phyloP scores from a whole-genome alignment of 805 yeast genomes.

The Ogataea trehalophila region DNA sequence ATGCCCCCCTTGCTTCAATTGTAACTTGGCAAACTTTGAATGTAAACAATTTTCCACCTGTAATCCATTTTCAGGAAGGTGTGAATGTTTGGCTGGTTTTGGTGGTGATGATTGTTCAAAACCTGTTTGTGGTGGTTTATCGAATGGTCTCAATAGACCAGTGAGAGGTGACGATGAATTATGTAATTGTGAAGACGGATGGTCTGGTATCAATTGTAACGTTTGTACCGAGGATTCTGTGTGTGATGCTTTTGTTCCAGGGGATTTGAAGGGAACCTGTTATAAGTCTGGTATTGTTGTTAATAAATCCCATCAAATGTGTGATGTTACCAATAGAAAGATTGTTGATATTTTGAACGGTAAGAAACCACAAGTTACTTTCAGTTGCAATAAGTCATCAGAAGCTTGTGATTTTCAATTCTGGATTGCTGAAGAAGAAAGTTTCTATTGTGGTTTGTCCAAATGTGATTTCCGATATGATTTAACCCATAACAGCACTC shows the following conservation, averaged over 20 bases:
- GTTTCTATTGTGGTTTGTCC: conserved; percentile 81
- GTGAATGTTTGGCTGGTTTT: conserved; percentile 89
- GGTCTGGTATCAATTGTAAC: conserved; percentile 94
- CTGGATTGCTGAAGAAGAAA: conserved; percentile 89
- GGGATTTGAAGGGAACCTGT: conserved; percentile 77
- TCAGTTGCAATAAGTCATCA: conserved; percentile 71
- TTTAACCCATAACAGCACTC: conserved; percentile 57
- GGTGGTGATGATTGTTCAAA: conserved; percentile 90
- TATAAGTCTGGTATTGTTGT: conserved; percentile 81
- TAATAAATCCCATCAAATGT: conserved; percentile 79
- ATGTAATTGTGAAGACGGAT: conserved; percentile 79
- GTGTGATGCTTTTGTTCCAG: conserved; percentile 87
- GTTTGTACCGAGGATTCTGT: conserved; percentile 68
- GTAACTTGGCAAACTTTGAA: conserved; percentile 84
- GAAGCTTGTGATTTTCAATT: conserved; percentile 82
- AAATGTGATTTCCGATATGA: conserved; percentile 71
- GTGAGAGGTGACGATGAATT: conserved; percentile 44
- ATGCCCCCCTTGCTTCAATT: conserved; percentile 93
- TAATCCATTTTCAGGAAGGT: conserved; percentile 80
- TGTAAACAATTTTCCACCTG: conserved; percentile 91
- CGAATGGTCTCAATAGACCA: conserved; percentile 64
- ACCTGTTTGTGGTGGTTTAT: conserved; percentile 81
- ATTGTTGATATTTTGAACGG: conserved; percentile 78
- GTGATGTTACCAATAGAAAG: conserved; percentile 89
- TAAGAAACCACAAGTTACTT: conserved; percentile 84